Evolutionary conservation across 345 rosid genomes (phyloP), one percentile per base, ranked within the genome.

Genomic region (Mercurialis annua): DNA sequence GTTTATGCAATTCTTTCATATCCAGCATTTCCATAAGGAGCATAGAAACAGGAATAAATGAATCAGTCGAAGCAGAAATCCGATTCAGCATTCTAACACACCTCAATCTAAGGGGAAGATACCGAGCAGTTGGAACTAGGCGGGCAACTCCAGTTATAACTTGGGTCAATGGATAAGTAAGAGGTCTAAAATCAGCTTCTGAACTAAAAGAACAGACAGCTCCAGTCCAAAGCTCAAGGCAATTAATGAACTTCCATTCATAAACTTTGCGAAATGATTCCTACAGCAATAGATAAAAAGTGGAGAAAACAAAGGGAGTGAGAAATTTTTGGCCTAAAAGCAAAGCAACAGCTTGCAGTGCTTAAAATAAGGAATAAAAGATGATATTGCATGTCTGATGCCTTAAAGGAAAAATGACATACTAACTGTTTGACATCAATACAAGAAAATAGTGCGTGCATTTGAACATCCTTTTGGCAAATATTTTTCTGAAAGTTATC

Each of bases 141-240:
- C 95, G 80, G 21, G 99, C 90, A 76, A 88, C 96, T 55, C 99
- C 99, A 49, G 84, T 81, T 44, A 94, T 87, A 71, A 94, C 83
- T 73, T 94, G 99, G 31, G 89, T 70, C 71, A 94, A 73, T 26
- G 98, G 99, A 78, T 94, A 94, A 64, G 97, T 92, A 71, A 94
- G 95, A 65, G 93, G 89, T 71, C 77, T 78, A 53, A 92, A 83
- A 73, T 87, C 98, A 68, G 92, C 81, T 73, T 89, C 92, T 44
- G 85, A 72, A 67, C 84, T 72, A 63, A 81, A 87, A 48, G 90
- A 73, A 76, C 95, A 91, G 60, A 94, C 73, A 58, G 96, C 96
- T 70, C 96, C 92, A 17, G 99, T 94, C 98, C 98, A 94, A 52
- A 94, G 93, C 86, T 94, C 98, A 71, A 94, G 93, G 75, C 99